Conservation (phyloP, 768 basidiomycete genomes). For the Mycena olivaceomarginata region DNA sequence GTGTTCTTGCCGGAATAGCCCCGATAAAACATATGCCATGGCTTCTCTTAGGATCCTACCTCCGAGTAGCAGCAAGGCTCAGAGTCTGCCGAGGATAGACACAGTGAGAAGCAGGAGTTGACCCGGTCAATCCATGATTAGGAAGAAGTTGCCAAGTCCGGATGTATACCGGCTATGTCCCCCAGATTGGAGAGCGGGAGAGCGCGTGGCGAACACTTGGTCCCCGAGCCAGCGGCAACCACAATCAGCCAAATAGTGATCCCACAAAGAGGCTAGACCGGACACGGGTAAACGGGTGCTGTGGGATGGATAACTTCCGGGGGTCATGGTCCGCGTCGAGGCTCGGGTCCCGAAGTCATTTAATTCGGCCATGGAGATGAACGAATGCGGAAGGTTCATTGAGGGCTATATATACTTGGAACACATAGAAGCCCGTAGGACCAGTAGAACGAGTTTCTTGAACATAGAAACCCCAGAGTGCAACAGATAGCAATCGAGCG, state of each 20-base stretch:
- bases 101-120: too few species aligned
- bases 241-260: constrained; percentile 1
- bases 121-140: background rate
- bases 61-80: too few species aligned
- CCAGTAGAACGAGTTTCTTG: background rate
- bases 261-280: background rate
- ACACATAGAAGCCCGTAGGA: background rate
- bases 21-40: too few species aligned
- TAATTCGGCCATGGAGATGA: background rate
- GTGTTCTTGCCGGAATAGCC: too few species aligned
- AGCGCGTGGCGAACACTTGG: background rate
- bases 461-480: background rate
- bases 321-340: constrained; percentile 5
- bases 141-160: background rate
- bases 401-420: background rate
- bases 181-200: constrained; percentile 6
- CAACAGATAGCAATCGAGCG: background rate
- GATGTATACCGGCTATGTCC: background rate
- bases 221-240: background rate
- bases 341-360: background rate
- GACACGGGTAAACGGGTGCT: background rate
- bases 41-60: too few species aligned
- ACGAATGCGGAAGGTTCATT: background rate
- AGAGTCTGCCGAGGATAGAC: too few species aligned
- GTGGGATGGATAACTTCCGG: background rate